A percentile compares a stretch with the other conserved stretches of the same genome.
Evolutionary conservation across 2,329 filamentous ascomycete genomes (phyloP).

Genomic region (Verticillium isaacii): DNA sequence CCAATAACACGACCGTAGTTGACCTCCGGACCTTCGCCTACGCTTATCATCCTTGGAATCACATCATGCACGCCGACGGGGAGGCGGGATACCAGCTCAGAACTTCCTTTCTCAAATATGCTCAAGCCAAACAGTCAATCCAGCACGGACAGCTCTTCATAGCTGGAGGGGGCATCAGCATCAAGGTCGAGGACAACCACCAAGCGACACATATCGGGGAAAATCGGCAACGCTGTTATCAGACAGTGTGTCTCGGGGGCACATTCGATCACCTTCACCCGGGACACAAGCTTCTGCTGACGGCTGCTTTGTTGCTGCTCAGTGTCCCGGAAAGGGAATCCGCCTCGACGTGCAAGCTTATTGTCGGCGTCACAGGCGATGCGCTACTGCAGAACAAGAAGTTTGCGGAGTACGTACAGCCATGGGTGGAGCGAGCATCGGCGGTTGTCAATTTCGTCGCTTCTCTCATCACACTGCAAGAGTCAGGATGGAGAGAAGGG

Average conservation of each 20-base stretch:
- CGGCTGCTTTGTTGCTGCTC: conserved; percentile 74
- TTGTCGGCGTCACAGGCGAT: conserved; percentile 86
- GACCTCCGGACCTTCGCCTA: conserved; percentile 48
- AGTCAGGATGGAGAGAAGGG: conserved; percentile 30
- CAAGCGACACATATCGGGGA: conserved; percentile 1
- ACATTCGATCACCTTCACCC: conserved; percentile 96
- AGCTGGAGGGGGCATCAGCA: conserved; percentile 47
- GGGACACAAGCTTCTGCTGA: conserved; percentile 92
- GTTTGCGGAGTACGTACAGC: conserved; percentile 72
- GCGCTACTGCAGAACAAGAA: conserved; percentile 86
- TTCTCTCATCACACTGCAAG: conserved; percentile 47
- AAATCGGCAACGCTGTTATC: conserved; percentile 13
- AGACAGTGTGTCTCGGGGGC: conserved; percentile 71
- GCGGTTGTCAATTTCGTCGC: conserved; percentile 69
- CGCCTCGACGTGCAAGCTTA: conserved; percentile 47
- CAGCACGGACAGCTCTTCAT: conserved; percentile 44
- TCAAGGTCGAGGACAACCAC: conserved; percentile 23
- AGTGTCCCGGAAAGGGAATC: conserved; percentile 40
- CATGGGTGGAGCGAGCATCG: conserved; percentile 70
- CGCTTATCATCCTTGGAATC: conserved; percentile 55
- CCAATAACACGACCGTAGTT: conserved; percentile 41
- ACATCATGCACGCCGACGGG: conserved; percentile 61
- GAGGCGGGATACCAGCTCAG: conserved; percentile 60
- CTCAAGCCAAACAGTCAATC: conserved; percentile 41
- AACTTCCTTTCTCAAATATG: conserved; percentile 39